Evolutionary conservation across 805 yeast genomes (phyloP).

Genomic region (Metschnikowia arizonensis): DNA sequence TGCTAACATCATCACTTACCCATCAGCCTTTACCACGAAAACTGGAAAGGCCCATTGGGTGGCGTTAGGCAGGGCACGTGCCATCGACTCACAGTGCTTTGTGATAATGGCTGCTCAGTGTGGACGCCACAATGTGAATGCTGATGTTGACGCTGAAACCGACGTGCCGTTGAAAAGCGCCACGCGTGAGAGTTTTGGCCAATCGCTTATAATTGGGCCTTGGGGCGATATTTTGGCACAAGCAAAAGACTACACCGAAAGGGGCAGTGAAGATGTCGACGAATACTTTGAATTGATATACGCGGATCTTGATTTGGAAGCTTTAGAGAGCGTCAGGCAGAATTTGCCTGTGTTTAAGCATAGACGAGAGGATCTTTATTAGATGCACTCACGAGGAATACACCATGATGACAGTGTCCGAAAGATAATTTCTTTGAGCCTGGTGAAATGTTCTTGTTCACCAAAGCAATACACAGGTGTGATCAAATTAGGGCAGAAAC

Average conservation of each 20-base stretch:
- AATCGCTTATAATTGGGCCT: slow-evolving; percentile 82
- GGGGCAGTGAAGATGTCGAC: slow-evolving; percentile 23
- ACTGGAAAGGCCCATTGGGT: slow-evolving; percentile 95
- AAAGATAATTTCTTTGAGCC: too few relatives aligned
- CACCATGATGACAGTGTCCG: too few relatives aligned
- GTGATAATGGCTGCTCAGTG: slow-evolving; percentile 88
- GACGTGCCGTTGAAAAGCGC: slow-evolving; percentile 21
- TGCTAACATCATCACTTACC: slow-evolving; percentile 74
- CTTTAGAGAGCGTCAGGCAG: slow-evolving; percentile 47
- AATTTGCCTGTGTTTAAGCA: slow-evolving; percentile 80
- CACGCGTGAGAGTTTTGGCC: slow-evolving; percentile 80
- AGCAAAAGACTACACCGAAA: slow-evolving; percentile 28
- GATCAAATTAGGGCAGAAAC: too few relatives aligned
- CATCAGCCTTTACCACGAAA: slow-evolving; percentile 88
- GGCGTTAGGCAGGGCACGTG: slow-evolving; percentile 72
- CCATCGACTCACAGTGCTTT: slow-evolving; percentile 82
- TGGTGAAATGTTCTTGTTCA: too few relatives aligned
- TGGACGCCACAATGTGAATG: slow-evolving; percentile 62
- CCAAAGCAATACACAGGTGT: too few relatives aligned
- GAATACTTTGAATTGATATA: slow-evolving; percentile 42
- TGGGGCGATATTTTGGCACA: slow-evolving; percentile 78
- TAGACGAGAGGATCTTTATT: slow-evolving; percentile 53
- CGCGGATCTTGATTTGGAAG: slow-evolving; percentile 63
- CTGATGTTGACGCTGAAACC: slow-evolving; percentile 24
- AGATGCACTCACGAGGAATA: too few relatives aligned